Percentiles rank a stretch among this genome's conserved stretches.
phyloP scores from a whole-genome alignment of 192 early-diverging fungal species.

The Linnemannia elongata region DNA sequence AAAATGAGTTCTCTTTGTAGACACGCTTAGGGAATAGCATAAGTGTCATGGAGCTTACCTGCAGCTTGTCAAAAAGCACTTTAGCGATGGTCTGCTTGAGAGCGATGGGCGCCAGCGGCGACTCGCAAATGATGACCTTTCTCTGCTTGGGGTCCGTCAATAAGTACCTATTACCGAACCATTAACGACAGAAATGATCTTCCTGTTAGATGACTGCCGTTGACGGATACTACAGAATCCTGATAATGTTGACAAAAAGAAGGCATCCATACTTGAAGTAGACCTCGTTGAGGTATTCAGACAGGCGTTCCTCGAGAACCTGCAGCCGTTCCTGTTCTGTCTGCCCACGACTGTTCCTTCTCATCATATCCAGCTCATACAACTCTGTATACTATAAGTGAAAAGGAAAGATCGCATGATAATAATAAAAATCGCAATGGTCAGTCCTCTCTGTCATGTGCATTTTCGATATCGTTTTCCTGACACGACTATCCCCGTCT shows the following conservation, averaged over 20 bases:
- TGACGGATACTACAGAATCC: not conserved
- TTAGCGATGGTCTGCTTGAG: constrained; percentile 78
- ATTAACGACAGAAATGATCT: constrained; percentile 1
- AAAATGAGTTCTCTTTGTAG: not conserved
- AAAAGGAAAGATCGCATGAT: not conserved
- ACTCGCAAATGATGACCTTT: constrained; percentile 87
- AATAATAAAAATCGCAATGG: not conserved
- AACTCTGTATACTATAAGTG: constrained; percentile 54
- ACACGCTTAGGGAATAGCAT: not conserved
- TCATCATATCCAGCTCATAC: constrained; percentile 61
- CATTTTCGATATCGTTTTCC: not conserved
- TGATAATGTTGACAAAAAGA: not conserved
- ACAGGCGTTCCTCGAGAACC: constrained; percentile 62
- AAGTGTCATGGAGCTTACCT: constrained; percentile 55
- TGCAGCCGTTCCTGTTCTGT: constrained; percentile 49
- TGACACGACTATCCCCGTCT: not conserved
- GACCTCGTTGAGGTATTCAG: constrained; percentile 62
- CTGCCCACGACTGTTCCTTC: constrained; percentile 44
- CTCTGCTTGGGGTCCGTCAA: constrained; percentile 87
- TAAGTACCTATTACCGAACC: constrained; percentile 64
- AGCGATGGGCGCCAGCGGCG: constrained; percentile 74
- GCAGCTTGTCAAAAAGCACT: constrained; percentile 82
- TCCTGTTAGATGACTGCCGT: not conserved
- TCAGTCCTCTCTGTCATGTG: constrained; percentile 8
- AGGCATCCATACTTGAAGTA: constrained; percentile 59